These are phyloP conservation scores for Penicillium desertorum DNA, from an alignment of 495 filamentous ascomycete genomes.

Conservation along the genomic window DNA sequence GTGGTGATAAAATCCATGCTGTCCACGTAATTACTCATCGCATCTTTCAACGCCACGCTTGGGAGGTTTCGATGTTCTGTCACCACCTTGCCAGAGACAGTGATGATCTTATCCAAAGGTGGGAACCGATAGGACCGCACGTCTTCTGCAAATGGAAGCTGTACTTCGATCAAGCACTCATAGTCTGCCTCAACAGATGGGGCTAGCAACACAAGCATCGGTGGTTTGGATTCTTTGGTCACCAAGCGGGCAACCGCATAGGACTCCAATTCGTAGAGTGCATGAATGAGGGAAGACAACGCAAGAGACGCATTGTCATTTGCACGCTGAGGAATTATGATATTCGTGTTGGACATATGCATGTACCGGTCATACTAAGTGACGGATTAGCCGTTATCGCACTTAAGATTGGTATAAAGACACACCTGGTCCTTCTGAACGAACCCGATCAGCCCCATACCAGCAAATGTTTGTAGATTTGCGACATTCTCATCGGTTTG, in stretches of 20 bases:
- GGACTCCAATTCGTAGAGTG: constrained; percentile 78
- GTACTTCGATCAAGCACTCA: constrained; percentile 87
- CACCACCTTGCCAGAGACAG: constrained; percentile 80
- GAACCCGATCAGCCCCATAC: constrained; percentile 84
- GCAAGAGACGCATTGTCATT: constrained; percentile 78
- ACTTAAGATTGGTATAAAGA: background rate
- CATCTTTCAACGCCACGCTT: constrained; percentile 63
- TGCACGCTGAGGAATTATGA: constrained; percentile 69
- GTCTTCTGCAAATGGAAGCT: constrained; percentile 94
- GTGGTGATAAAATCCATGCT: constrained; percentile 78
- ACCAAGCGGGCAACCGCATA: constrained; percentile 90
- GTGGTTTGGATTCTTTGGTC: constrained; percentile 72
- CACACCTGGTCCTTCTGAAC: constrained; percentile 68
- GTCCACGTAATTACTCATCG: constrained; percentile 91
- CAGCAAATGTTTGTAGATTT: constrained; percentile 70
- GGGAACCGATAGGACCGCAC: constrained; percentile 86
- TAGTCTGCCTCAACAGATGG: constrained; percentile 77
- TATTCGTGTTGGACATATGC: constrained; percentile 72
- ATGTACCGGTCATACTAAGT: constrained; percentile 79
- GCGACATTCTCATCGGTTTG: constrained; percentile 80
- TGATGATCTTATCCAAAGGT: constrained; percentile 82
- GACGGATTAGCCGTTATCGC: constrained; percentile 15
- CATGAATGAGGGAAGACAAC: constrained; percentile 85
- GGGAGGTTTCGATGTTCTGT: constrained; percentile 87
- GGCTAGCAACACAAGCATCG: constrained; percentile 76